Percentiles rank a stretch among this genome's conserved stretches.
Conservation (phyloP, 768 basidiomycete genomes). For the Amanita exitialis region DNA sequence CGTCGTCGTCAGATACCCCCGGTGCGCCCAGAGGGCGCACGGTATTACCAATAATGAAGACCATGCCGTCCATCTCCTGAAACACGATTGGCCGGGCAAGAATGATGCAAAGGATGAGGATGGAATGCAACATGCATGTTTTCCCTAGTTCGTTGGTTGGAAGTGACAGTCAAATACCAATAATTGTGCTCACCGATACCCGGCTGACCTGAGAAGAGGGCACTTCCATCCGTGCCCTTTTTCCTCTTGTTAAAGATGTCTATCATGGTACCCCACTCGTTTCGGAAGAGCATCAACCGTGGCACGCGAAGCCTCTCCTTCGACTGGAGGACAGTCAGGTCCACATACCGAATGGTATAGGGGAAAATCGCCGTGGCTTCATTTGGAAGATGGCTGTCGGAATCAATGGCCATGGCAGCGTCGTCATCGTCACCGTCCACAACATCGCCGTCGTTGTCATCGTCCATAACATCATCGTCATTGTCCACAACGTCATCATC, state of each 20-base stretch:
- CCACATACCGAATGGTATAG: constrained; percentile 1
- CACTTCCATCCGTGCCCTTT: constrained; percentile 5
- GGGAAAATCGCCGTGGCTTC: constrained; percentile 6
- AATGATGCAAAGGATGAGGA: constrained; percentile 9
- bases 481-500: neutral
- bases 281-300: neutral
- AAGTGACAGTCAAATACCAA: neutral
- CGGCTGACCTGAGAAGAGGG: constrained; percentile 7
- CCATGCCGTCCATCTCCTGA: constrained; percentile 3
- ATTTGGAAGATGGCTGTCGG: neutral
- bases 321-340: neutral
- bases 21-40: neutral
- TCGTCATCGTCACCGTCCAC: neutral
- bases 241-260: constrained; percentile 3
- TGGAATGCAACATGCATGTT: constrained; percentile 7
- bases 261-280: neutral
- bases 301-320: neutral
- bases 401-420: neutral
- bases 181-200: constrained; percentile 6
- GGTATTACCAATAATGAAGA: neutral
- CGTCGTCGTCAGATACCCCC: neutral
- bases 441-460: neutral
- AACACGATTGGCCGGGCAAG: constrained; percentile 4
- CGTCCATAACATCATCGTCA: neutral
- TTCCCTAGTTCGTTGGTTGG: neutral